Conservation (phyloP, 2,329 filamentous ascomycete genomes). For the Trichoderma sp. region DNA sequence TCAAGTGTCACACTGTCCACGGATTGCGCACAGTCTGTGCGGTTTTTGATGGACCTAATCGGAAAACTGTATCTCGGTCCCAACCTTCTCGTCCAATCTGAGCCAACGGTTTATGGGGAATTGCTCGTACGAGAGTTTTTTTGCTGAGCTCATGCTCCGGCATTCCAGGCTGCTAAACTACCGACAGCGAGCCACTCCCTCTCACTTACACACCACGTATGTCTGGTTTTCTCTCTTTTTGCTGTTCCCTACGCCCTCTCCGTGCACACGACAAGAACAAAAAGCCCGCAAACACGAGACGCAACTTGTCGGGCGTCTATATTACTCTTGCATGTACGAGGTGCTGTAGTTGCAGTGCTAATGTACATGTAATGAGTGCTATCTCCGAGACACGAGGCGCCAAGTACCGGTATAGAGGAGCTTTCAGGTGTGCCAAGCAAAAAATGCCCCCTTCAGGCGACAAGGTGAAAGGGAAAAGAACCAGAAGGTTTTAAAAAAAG, state of each 20-base stretch:
- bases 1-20: neutral
- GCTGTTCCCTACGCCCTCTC: neutral
- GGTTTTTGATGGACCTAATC: neutral
- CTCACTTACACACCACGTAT: neutral
- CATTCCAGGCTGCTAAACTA: neutral
- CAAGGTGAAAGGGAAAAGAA: neutral
- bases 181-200: neutral
- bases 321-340: constrained; percentile 2
- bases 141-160: neutral
- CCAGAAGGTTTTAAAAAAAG: neutral
- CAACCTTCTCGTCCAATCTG: constrained; percentile 12
- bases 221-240: neutral
- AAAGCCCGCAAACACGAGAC: constrained; percentile 20
- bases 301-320: neutral
- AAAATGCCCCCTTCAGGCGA: neutral
- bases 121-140: neutral
- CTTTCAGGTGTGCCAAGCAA: neutral
- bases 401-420: neutral
- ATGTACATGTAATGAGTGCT: neutral
- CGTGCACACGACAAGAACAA: neutral
- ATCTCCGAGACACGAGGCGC: neutral
- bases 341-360: neutral
- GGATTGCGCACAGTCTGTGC: neutral
- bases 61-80: neutral
- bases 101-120: neutral